These are phyloP conservation scores for Suillus hirtellus DNA, from an alignment of 768 basidiomycete species.

Conservation along the genomic window DNA sequence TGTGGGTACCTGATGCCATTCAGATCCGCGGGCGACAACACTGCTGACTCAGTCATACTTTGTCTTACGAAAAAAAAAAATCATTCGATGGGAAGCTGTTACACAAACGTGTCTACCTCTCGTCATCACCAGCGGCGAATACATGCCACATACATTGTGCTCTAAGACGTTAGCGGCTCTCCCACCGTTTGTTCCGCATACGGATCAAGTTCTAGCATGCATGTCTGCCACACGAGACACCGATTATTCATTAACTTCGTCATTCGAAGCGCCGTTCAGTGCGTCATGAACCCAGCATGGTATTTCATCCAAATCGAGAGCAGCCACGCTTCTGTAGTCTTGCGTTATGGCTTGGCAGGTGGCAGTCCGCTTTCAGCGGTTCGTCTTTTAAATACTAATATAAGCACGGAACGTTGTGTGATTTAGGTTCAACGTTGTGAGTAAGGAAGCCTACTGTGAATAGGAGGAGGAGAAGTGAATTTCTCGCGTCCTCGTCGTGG, in stretches of 20 bases:
- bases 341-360: neutral
- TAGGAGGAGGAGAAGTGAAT: neutral
- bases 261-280: neutral
- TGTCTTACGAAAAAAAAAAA: too few relatives aligned
- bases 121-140: neutral
- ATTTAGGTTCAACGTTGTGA: neutral
- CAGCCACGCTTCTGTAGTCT: too few relatives aligned
- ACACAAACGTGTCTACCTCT: neutral
- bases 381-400: too few relatives aligned
- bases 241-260: neutral
- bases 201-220: neutral
- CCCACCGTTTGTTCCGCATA: neutral
- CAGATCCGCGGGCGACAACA: neutral
- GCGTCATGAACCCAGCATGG: neutral
- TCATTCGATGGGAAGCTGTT: neutral
- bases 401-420: neutral
- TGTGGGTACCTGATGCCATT: neutral
- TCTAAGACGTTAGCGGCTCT: neutral
- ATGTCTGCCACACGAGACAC: neutral
- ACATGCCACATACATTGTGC: neutral
- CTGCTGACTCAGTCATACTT: neutral
- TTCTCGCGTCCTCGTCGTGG: conserved; percentile 2
- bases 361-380: neutral
- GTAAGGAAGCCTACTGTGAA: neutral
- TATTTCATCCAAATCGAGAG: neutral